Percentiles rank a stretch among this genome's conserved stretches.
Conservation (phyloP, 345 rosid species). For the Aquilaria yunnanensis region DNA sequence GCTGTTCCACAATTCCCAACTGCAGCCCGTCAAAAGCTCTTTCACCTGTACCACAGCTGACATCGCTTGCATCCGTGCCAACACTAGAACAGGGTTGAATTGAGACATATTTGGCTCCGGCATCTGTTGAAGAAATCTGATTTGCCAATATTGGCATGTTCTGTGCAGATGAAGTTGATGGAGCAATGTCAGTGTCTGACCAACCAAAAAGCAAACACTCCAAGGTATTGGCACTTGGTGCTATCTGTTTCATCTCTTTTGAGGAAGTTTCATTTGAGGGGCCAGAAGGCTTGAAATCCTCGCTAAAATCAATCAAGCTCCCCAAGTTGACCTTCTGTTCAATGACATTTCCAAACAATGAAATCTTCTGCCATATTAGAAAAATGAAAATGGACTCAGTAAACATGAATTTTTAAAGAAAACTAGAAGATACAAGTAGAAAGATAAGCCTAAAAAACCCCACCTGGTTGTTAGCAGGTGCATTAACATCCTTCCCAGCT, state of each 20-base stretch:
- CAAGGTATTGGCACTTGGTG: slow-evolving; percentile 40
- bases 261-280: slow-evolving; percentile 21
- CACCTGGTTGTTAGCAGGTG: slow-evolving; percentile 24
- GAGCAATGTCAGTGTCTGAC: slow-evolving; percentile 16
- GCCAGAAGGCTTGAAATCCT: slow-evolving; percentile 22
- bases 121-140: slow-evolving; percentile 8
- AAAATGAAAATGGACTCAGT: neutral
- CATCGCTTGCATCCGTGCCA: slow-evolving; percentile 15
- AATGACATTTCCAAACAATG: slow-evolving; percentile 20
- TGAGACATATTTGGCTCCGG: slow-evolving; percentile 22
- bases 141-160: slow-evolving; percentile 14
- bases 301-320: slow-evolving; percentile 32
- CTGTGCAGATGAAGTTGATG: slow-evolving; percentile 18
- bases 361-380: slow-evolving; percentile 29
- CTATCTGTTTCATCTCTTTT: slow-evolving; percentile 20
- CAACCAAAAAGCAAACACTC: slow-evolving; percentile 54
- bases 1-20: slow-evolving; percentile 13
- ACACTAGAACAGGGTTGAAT: slow-evolving; percentile 13
- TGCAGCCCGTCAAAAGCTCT: slow-evolving; percentile 14
- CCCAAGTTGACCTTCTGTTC: slow-evolving; percentile 19
- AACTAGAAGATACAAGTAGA: neutral
- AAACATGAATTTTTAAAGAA: neutral
- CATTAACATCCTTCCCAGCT: slow-evolving; percentile 18
- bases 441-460: neutral
- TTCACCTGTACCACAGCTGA: slow-evolving; percentile 1